These are phyloP conservation scores for Solanum tacnaense DNA, from an alignment of 257 asterid species.

Conservation along the genomic window DNA sequence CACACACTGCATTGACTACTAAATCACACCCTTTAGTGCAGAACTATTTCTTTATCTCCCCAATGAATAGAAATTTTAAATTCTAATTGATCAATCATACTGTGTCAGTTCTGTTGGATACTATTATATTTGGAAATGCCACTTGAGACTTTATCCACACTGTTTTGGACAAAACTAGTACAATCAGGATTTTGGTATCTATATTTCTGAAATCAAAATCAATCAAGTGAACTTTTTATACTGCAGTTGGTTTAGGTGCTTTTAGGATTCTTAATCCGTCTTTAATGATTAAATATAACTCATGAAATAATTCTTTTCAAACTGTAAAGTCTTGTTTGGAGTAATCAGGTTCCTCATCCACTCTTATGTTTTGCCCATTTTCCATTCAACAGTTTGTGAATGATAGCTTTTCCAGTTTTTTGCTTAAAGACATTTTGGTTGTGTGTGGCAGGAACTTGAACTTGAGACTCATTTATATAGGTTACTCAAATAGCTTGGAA, in stretches of 20 bases:
- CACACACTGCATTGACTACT: not conserved
- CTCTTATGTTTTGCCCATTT: not conserved
- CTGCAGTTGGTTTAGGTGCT: not conserved
- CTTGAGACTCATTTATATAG: not conserved
- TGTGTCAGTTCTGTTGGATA: not conserved
- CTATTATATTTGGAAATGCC: not conserved
- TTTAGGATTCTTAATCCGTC: not conserved
- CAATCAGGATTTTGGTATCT: not conserved
- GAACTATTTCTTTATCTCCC: not conserved
- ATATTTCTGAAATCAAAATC: not conserved
- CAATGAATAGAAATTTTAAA: not conserved
- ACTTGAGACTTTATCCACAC: not conserved
- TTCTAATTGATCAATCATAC: not conserved
- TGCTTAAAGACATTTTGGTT: not conserved
- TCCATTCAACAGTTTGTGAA: not conserved
- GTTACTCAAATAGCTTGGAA: not conserved
- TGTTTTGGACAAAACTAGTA: not conserved
- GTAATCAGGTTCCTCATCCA: not conserved
- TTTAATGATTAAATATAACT: not conserved
- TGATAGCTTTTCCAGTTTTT: not conserved
- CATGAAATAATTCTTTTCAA: not conserved
- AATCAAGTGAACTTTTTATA: not conserved
- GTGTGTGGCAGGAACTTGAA: not conserved
- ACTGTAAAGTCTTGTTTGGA: not conserved
- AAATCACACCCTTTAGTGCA: not conserved